A percentile compares a stretch with the other conserved stretches of the same genome.
phyloP scores from a whole-genome alignment of 1,284 basidiomycete genomes.

The Coniferiporia sulphurascens region DNA sequence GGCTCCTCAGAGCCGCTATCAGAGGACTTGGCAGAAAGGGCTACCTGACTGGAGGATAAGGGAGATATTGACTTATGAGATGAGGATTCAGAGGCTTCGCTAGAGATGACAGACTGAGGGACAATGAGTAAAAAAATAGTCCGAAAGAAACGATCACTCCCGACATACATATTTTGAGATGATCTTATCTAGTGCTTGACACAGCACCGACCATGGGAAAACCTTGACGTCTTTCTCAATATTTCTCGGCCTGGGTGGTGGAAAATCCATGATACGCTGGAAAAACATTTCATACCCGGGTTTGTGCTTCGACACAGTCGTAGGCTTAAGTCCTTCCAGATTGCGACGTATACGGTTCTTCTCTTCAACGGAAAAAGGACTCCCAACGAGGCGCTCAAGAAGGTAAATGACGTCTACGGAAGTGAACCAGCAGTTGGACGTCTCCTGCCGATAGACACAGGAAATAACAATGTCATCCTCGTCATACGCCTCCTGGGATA shows the following conservation, averaged over 20 bases:
- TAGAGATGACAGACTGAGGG: slow-evolving; percentile 15
- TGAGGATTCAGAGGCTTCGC: neutral
- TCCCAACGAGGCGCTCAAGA: slow-evolving; percentile 82
- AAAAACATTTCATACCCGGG: slow-evolving; percentile 78
- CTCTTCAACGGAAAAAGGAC: slow-evolving; percentile 88
- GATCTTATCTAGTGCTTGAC: slow-evolving; percentile 85
- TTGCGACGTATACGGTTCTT: slow-evolving; percentile 95
- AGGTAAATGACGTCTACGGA: slow-evolving; percentile 95
- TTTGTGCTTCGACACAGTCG: slow-evolving; percentile 87
- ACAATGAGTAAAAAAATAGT: neutral
- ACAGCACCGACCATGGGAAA: slow-evolving; percentile 86
- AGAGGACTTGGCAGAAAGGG: neutral
- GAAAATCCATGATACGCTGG: slow-evolving; percentile 93
- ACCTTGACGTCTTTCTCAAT: slow-evolving; percentile 99
- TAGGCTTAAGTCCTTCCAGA: slow-evolving; percentile 87
- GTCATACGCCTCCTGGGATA: slow-evolving; percentile 55
- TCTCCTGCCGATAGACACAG: slow-evolving; percentile 85
- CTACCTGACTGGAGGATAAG: neutral
- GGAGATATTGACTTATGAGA: neutral
- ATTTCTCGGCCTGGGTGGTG: slow-evolving; percentile 89
- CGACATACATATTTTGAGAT: slow-evolving; percentile 87
- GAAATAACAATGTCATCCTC: slow-evolving; percentile 65
- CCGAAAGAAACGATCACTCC: neutral
- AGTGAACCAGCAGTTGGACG: slow-evolving; percentile 80
- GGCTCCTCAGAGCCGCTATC: neutral